A percentile compares a stretch with the other conserved stretches of the same genome.
phyloP scores from a whole-genome alignment of 2,329 filamentous ascomycete species.

The Colletotrichum tropicale region DNA sequence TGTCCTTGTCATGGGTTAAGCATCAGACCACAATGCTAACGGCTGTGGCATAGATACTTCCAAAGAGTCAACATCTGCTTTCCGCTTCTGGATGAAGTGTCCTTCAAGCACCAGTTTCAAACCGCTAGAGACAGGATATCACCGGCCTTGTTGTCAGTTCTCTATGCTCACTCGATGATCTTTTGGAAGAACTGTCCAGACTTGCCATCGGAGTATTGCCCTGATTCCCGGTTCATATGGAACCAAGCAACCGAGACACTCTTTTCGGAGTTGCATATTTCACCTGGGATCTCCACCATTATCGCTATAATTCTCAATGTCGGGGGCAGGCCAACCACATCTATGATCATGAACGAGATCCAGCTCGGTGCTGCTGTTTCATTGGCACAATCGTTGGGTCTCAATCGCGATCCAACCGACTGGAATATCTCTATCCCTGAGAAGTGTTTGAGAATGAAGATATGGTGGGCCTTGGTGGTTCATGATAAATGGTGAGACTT shows the following conservation, averaged over 20 bases:
- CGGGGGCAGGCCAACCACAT: slow-evolving; percentile 63
- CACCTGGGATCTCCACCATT: slow-evolving; percentile 63
- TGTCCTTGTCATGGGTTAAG: background rate
- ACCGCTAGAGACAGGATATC: slow-evolving; percentile 53
- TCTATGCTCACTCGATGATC: slow-evolving; percentile 62
- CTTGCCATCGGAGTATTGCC: slow-evolving; percentile 50
- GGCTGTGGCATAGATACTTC: slow-evolving; percentile 48
- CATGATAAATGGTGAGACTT: slow-evolving; percentile 57
- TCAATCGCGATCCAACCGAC: slow-evolving; percentile 55
- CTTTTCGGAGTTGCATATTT: slow-evolving; percentile 63
- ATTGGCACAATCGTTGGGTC: slow-evolving; percentile 56
- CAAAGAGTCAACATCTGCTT: slow-evolving; percentile 62
- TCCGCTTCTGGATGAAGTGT: slow-evolving; percentile 61
- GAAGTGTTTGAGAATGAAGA: slow-evolving; percentile 55
- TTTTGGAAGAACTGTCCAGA: slow-evolving; percentile 59
- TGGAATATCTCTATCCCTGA: slow-evolving; percentile 58
- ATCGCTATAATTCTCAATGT: slow-evolving; percentile 63
- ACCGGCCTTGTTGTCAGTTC: slow-evolving; percentile 58
- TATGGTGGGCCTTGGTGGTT: slow-evolving; percentile 62
- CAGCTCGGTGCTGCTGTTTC: slow-evolving; percentile 55
- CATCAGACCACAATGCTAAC: background rate
- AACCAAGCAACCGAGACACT: slow-evolving; percentile 65
- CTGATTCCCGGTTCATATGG: slow-evolving; percentile 65
- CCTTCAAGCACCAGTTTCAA: slow-evolving; percentile 54
- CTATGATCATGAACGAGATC: slow-evolving; percentile 61